Percentiles rank a stretch among this genome's conserved stretches.
Evolutionary conservation across 2,329 filamentous ascomycete species (phyloP).

Genomic region (Colletotrichum theobromicola): DNA sequence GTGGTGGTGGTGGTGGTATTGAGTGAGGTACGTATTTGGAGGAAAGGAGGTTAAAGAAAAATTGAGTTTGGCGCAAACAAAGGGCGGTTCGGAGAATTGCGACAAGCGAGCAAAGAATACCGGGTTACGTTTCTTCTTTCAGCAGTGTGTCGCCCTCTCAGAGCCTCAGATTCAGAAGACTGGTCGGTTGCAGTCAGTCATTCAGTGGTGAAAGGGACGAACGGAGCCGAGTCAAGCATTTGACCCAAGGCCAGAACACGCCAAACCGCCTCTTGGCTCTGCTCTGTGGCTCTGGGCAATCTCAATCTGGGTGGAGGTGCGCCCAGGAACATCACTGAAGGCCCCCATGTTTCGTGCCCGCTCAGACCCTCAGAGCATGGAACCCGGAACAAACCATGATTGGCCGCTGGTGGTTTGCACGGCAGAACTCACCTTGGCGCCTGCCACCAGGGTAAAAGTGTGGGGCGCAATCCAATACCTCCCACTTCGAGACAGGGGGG

Average conservation of each 20-base stretch:
- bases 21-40: neutral
- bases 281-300: neutral
- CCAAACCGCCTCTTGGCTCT: neutral
- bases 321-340: neutral
- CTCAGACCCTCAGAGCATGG: neutral
- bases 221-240: slow-evolving; percentile 1
- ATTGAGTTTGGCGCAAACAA: slow-evolving; percentile 2
- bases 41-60: neutral
- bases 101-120: neutral
- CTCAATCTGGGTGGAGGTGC: neutral
- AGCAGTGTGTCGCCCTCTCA: neutral
- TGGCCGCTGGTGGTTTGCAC: neutral
- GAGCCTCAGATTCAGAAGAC: neutral
- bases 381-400: slow-evolving; percentile 18
- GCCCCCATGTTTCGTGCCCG: slow-evolving; percentile 12
- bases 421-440: slow-evolving; percentile 1
- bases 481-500: neutral
- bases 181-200: neutral
- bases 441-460: slow-evolving; percentile 2
- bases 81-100: neutral
- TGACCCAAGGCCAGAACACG: neutral
- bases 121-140: neutral
- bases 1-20: neutral
- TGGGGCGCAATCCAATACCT: neutral
- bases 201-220: neutral